Conservation (phyloP, 805 yeast species). For the Saccharomyces kudriavzevii region DNA sequence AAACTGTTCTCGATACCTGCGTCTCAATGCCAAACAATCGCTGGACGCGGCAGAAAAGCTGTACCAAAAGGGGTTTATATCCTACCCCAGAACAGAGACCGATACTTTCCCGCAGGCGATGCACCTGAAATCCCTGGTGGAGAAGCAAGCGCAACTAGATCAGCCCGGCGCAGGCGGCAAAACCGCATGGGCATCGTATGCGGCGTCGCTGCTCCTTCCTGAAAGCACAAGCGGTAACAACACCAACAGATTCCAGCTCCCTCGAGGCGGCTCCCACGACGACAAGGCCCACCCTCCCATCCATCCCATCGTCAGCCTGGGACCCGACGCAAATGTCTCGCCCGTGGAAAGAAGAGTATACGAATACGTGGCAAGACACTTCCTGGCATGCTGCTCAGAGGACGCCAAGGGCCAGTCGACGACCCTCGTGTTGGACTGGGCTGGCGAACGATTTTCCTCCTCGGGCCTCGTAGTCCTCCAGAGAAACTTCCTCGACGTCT, state of each 20-base stretch:
- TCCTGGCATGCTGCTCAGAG: constrained; percentile 82
- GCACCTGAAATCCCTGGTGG: constrained; percentile 57
- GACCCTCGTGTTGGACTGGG: constrained; percentile 64
- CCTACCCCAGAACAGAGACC: constrained; percentile 97
- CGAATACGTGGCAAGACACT: constrained; percentile 78
- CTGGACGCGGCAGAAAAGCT: constrained; percentile 74
- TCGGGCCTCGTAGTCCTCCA: constrained; percentile 70
- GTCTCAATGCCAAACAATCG: constrained; percentile 71
- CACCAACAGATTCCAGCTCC: constrained; percentile 44
- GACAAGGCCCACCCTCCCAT: constrained; percentile 99
- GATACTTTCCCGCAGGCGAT: constrained; percentile 72
- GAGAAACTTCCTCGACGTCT: constrained; percentile 72
- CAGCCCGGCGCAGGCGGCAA: constrained; percentile 31
- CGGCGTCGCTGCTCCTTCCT: constrained; percentile 32
- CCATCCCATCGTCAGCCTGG: constrained; percentile 56
- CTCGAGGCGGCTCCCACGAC: constrained; percentile 74
- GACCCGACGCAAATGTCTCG: constrained; percentile 20
- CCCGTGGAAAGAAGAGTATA: constrained; percentile 60
- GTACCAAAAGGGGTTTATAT: constrained; percentile 77
- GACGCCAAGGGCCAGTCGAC: constrained; percentile 79
- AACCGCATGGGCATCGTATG: constrained; percentile 88
- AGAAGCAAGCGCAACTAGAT: constrained; percentile 41
- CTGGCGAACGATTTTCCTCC: constrained; percentile 60
- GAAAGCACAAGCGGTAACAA: constrained; percentile 14
- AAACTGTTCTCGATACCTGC: constrained; percentile 66